A percentile compares a stretch with the other conserved stretches of the same genome.
These are phyloP conservation scores for Boletellus ananas DNA, from an alignment of 768 basidiomycete genomes.

Conservation along the genomic window DNA sequence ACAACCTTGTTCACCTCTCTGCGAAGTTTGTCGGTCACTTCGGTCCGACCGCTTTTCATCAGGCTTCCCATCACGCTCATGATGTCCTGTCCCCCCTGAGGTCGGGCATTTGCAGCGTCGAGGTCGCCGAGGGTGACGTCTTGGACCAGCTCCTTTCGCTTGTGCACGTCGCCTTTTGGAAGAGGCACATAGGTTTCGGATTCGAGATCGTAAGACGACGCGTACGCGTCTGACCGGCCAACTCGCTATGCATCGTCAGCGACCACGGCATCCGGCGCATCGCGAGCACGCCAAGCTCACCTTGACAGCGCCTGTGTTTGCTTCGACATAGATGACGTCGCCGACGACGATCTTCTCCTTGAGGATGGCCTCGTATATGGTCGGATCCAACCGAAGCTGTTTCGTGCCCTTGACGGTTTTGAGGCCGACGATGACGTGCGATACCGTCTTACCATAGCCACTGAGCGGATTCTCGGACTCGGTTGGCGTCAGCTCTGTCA, in stretches of 20 bases:
- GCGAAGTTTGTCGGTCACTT: conserved; percentile 94
- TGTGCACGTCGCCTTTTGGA: conserved; percentile 95
- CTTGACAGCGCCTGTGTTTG: conserved; percentile 93
- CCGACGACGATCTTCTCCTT: conserved; percentile 97
- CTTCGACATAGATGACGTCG: conserved; percentile 95
- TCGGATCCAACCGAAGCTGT: conserved; percentile 89
- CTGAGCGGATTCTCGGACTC: conserved; percentile 97
- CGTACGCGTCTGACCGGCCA: conserved; percentile 95
- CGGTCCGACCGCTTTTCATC: conserved; percentile 90
- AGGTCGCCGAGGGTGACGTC: conserved; percentile 94
- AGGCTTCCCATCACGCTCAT: conserved; percentile 96
- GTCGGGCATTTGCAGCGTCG: conserved; percentile 94
- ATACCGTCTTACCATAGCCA: conserved; percentile 97
- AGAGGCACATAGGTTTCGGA: conserved; percentile 98
- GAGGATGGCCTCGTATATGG: conserved; percentile 94
- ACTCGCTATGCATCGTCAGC: conserved; percentile 60
- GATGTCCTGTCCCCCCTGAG: conserved; percentile 96
- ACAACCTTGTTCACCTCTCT: conserved; percentile 97
- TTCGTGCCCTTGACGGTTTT: conserved; percentile 94
- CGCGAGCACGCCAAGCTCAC: conserved; percentile 37
- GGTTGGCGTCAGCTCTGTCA: conserved; percentile 93
- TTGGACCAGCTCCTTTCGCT: conserved; percentile 92
- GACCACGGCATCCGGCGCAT: neutral
- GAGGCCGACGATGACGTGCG: conserved; percentile 94
- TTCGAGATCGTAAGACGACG: conserved; percentile 95